Base-by-base conservation (phyloP, 2,329 filamentous ascomycete species). In the Microcyclospora pomicola region DNA sequence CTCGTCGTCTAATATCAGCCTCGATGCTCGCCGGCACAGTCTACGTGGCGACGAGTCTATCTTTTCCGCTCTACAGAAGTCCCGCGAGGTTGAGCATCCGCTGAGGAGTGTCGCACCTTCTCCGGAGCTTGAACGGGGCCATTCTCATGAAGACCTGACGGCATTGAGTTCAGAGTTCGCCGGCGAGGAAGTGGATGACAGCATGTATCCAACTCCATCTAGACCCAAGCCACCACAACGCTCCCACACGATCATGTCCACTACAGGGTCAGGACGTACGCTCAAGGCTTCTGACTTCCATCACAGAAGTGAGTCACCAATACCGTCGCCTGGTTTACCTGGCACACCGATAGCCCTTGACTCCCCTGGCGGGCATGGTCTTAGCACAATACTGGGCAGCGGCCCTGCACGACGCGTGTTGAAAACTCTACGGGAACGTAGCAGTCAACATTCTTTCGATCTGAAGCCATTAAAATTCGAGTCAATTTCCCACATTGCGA, bases 71-170 rank as follows among this genome's bases (percentile, higher is more conserved):
- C 54, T 73, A 31, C 68, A 67, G 42, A 57, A 63, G 34, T 66
- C 66, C 32, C 59, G 65, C 48, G 67, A 71, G 37, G 60, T 63
- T 35, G 80, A 84, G 37, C 82, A 88, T 55, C 82, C 82, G 14
- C 62, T 88, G 31, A 79, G 83, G 48, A 87, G 81, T 54, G 71
- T 82, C 35, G 77, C 74, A 28, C 80, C 73, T 13, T 82, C 77
- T 51, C 82, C 81, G 1, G 73, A 78, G 34, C 36, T 34, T 6
- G 46, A 49, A 3, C 44, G 39, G 9, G 27, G 34, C 33, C 39
- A 43, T 24, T 24, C 19, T 7, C 19, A 24, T 24, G 19, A 24
- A 7, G 19, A 24, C 7, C 19, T 24, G 4, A 24, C 19, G 4
- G 19, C 19, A 4, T 5, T 24, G 19, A 24, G 19, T 24, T 4